A percentile compares a stretch with the other conserved stretches of the same genome.
Evolutionary conservation across 2,329 filamentous ascomycete species (phyloP).

Genomic region (Aspergillus jensenii): DNA sequence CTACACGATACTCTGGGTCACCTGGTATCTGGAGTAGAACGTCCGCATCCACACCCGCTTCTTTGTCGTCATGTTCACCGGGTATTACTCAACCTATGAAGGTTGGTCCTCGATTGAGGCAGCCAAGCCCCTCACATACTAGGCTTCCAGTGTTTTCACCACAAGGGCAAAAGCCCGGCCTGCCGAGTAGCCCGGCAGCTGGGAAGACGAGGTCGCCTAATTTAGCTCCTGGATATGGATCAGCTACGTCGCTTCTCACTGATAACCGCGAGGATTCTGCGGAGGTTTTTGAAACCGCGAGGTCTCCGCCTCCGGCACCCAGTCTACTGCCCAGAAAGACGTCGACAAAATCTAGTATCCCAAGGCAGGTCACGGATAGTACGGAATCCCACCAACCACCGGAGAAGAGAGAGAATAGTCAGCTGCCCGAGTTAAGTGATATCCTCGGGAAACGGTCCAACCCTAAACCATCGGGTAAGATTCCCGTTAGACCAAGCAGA

Average conservation of each 20-base stretch:
- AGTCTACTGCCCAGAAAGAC: constrained; percentile 64
- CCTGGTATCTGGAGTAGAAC: constrained; percentile 48
- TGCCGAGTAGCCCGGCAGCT: constrained; percentile 20
- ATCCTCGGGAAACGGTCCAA: constrained; percentile 12
- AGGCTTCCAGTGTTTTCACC: constrained; percentile 35
- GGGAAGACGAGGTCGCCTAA: constrained; percentile 18
- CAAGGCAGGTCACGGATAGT: constrained; percentile 35
- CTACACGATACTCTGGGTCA: constrained; percentile 47
- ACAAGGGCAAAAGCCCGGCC: constrained; percentile 17
- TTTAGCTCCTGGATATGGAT: constrained; percentile 10
- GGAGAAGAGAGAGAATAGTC: not conserved
- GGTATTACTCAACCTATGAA: constrained; percentile 45
- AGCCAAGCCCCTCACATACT: constrained; percentile 38
- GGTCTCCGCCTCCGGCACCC: constrained; percentile 43
- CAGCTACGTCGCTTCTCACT: constrained; percentile 11
- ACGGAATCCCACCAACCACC: not conserved
- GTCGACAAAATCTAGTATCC: constrained; percentile 55
- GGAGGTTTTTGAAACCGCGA: not conserved
- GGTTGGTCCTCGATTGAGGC: constrained; percentile 33
- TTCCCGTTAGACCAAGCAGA: constrained; percentile 65
- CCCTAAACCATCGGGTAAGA: constrained; percentile 32
- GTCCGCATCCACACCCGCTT: constrained; percentile 51
- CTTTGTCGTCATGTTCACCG: constrained; percentile 51
- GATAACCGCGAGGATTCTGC: not conserved
- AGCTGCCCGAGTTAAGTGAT: not conserved